Percentiles rank a stretch among this genome's conserved stretches.
phyloP scores from a whole-genome alignment of 768 basidiomycete species.

The Termitomyces bulborhizus region DNA sequence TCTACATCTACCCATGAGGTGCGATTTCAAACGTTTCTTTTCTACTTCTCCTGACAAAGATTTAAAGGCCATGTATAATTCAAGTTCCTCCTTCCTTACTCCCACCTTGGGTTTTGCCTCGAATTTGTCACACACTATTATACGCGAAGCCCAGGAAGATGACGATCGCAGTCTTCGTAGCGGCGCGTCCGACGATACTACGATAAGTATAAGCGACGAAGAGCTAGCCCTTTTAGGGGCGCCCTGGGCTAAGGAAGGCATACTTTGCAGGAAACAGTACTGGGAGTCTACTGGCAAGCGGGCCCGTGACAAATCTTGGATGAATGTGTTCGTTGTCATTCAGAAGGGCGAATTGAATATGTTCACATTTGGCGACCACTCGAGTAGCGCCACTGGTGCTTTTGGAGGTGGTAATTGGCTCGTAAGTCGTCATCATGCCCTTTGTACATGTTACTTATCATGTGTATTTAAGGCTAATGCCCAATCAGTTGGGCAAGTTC shows the following conservation, averaged over 20 bases:
- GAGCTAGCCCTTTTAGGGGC: constrained; percentile 92
- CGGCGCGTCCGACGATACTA: constrained; percentile 58
- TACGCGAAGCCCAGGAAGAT: constrained; percentile 90
- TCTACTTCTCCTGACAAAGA: background rate
- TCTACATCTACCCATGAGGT: constrained; percentile 87
- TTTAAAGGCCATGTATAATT: constrained; percentile 49
- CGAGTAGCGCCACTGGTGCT: constrained; percentile 50
- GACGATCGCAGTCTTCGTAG: constrained; percentile 69
- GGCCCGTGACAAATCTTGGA: constrained; percentile 86
- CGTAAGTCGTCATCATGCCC: constrained; percentile 42
- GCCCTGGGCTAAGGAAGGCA: constrained; percentile 99
- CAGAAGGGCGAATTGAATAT: constrained; percentile 92
- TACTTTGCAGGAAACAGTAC: constrained; percentile 91
- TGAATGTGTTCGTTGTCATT: constrained; percentile 94
- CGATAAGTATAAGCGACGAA: constrained; percentile 88
- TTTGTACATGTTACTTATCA: background rate
- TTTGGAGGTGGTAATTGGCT: constrained; percentile 99
- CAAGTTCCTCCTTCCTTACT: constrained; percentile 64
- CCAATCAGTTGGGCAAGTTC: constrained; percentile 71
- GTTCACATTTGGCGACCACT: constrained; percentile 87
- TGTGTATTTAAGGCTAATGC: constrained; percentile 67
- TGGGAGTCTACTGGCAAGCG: constrained; percentile 83
- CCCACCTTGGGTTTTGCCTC: constrained; percentile 95
- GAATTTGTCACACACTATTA: constrained; percentile 93
- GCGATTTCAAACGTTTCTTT: constrained; percentile 9